Conservation (phyloP, 352 stramenopile species). For the Blastocystis sp. region DNA sequence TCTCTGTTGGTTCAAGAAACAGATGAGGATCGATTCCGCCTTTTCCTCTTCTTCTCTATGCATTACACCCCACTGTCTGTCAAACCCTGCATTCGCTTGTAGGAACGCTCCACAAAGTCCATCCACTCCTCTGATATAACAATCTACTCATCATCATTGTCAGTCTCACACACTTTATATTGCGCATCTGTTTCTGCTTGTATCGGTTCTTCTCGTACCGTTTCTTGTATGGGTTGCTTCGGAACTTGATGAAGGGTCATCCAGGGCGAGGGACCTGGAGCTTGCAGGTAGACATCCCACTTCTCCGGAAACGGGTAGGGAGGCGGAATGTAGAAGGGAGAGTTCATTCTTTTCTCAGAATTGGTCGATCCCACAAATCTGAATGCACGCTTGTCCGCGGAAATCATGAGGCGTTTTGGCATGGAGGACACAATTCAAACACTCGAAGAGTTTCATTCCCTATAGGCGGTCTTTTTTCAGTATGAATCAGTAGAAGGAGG, state of each 20-base stretch:
- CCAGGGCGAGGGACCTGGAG: neutral
- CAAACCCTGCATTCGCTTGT: slow-evolving; percentile 21
- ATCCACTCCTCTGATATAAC: slow-evolving; percentile 43
- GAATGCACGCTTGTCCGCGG: too few relatives aligned
- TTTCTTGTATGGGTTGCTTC: neutral
- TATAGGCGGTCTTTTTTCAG: neutral
- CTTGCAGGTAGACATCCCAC: neutral
- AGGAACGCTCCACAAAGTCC: slow-evolving; percentile 12
- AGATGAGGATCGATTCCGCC: neutral
- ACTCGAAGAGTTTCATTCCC: too few relatives aligned
- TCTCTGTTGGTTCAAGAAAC: slow-evolving; percentile 6
- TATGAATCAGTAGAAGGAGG: slow-evolving; percentile 13
- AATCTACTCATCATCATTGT: neutral
- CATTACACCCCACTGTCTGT: neutral
- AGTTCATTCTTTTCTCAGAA: neutral
- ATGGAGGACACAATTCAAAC: too few relatives aligned
- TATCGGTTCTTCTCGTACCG: too few relatives aligned
- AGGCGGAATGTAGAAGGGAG: slow-evolving; percentile 13
- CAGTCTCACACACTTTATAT: neutral
- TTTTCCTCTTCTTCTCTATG: neutral
- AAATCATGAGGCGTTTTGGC: too few relatives aligned
- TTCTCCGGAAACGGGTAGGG: slow-evolving; percentile 49
- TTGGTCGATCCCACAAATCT: too few relatives aligned
- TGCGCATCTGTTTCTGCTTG: neutral
- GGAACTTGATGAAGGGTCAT: neutral